Evolutionary conservation across 2,329 filamentous ascomycete species (phyloP).

Genomic region (Hypoxylon sp.): DNA sequence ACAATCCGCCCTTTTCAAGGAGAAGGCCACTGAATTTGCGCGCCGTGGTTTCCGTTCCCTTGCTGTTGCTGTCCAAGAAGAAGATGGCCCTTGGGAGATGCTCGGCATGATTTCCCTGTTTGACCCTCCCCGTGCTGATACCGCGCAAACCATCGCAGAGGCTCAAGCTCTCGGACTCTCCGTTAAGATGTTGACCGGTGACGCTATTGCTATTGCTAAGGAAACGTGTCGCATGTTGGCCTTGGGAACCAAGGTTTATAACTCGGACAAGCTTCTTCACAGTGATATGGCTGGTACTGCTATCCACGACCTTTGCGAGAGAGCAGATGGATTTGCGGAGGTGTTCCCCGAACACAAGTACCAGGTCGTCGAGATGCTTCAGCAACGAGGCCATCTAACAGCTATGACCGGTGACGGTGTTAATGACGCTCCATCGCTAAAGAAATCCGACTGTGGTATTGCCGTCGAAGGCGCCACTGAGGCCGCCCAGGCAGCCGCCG

Average conservation of each 20-base stretch:
- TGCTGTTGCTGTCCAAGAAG: slow-evolving; percentile 81
- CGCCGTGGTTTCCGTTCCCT: slow-evolving; percentile 83
- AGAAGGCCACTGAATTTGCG: slow-evolving; percentile 79
- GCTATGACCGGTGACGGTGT: slow-evolving; percentile 82
- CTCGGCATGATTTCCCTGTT: slow-evolving; percentile 83
- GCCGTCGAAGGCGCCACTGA: slow-evolving; percentile 77
- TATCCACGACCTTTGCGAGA: slow-evolving; percentile 80
- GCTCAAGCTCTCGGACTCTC: slow-evolving; percentile 79
- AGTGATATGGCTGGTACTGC: slow-evolving; percentile 77
- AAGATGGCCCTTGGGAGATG: slow-evolving; percentile 78
- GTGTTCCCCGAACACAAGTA: slow-evolving; percentile 84
- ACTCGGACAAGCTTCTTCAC: slow-evolving; percentile 80
- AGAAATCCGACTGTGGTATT: slow-evolving; percentile 79
- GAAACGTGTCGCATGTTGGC: slow-evolving; percentile 83
- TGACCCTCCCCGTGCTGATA: slow-evolving; percentile 80
- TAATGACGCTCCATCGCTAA: slow-evolving; percentile 77
- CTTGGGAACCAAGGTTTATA: slow-evolving; percentile 81
- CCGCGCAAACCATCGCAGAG: slow-evolving; percentile 80
- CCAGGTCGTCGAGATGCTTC: slow-evolving; percentile 81
- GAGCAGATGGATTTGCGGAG: slow-evolving; percentile 79
- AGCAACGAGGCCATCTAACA: slow-evolving; percentile 79
- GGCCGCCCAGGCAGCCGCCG: slow-evolving; percentile 76
- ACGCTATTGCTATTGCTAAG: slow-evolving; percentile 81
- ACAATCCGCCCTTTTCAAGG: slow-evolving; percentile 74
- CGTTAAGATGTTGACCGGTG: slow-evolving; percentile 84